These are phyloP conservation scores for Aspergillus fructus DNA, from an alignment of 2,329 filamentous ascomycete species.

Conservation along the genomic window DNA sequence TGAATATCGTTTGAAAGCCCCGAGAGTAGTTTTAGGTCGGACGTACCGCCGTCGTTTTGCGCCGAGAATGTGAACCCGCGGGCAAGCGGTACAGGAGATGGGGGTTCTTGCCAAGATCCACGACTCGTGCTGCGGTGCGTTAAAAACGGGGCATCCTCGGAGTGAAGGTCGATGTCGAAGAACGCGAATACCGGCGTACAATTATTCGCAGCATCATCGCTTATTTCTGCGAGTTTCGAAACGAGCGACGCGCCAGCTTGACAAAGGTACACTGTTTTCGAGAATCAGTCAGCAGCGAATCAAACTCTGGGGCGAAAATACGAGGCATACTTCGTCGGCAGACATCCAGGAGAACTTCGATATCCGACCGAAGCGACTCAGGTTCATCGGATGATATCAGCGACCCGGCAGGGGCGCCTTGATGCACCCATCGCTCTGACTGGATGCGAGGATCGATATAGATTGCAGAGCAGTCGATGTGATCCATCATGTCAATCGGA, in stretches of 20 bases:
- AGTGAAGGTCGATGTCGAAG: slow-evolving; percentile 50
- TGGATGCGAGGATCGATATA: slow-evolving; percentile 48
- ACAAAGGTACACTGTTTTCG: slow-evolving; percentile 52
- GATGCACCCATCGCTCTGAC: slow-evolving; percentile 45
- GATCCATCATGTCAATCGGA: slow-evolving; percentile 37
- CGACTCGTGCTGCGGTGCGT: slow-evolving; percentile 31
- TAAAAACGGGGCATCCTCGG: slow-evolving; percentile 37
- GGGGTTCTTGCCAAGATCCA: slow-evolving; percentile 31
- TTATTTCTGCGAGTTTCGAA: slow-evolving; percentile 53
- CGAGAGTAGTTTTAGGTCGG: slow-evolving; percentile 49
- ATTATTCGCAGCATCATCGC: slow-evolving; percentile 45
- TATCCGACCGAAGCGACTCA: slow-evolving; percentile 47
- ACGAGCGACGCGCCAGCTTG: slow-evolving; percentile 54
- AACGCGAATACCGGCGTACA: slow-evolving; percentile 57
- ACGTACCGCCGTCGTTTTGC: slow-evolving; percentile 48
- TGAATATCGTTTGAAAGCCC: slow-evolving; percentile 52
- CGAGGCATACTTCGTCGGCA: slow-evolving; percentile 53
- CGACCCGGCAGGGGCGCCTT: slow-evolving; percentile 30
- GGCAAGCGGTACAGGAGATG: slow-evolving; percentile 33
- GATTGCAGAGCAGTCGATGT: slow-evolving; percentile 44
- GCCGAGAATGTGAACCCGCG: slow-evolving; percentile 45
- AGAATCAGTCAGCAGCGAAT: neutral
- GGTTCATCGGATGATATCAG: slow-evolving; percentile 40
- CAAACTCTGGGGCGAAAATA: slow-evolving; percentile 5
- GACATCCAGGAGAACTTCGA: slow-evolving; percentile 50